Evolutionary conservation across 164 flowering plant genomes (phyloP).

Genomic region (Aristolochia fimbriata): DNA sequence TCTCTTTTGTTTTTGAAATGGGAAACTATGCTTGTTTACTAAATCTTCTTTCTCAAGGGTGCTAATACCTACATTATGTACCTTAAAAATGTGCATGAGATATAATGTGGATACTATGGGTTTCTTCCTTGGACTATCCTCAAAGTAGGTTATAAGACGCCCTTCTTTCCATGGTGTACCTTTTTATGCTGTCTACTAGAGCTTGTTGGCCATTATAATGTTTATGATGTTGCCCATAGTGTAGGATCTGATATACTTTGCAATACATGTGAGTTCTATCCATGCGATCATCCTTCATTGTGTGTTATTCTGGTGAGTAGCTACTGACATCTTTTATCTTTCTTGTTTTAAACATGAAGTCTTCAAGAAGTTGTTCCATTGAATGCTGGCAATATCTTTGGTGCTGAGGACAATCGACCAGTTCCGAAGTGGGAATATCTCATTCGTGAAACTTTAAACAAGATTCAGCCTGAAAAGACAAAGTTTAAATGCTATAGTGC

Average conservation of each 20-base stretch:
- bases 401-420: conserved; percentile 82
- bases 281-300: background rate
- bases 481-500: conserved; percentile 67
- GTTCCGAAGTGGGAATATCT: conserved; percentile 70
- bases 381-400: conserved; percentile 91
- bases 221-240: too few species aligned
- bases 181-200: too few species aligned
- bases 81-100: too few species aligned
- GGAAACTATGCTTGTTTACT: too few species aligned
- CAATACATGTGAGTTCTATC: background rate
- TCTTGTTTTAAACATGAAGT: conserved; percentile 26
- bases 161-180: too few species aligned
- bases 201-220: too few species aligned
- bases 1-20: too few species aligned
- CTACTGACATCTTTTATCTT: background rate
- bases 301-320: background rate
- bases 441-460: conserved; percentile 64
- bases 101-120: too few species aligned
- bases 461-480: conserved; percentile 29
- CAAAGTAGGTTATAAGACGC: too few species aligned
- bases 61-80: too few species aligned
- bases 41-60: too few species aligned
- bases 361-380: conserved; percentile 94
- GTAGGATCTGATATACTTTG: background rate
- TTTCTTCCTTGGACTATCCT: too few species aligned